Conservation (phyloP, 179 eudicot species). For the Camellia oleifera region DNA sequence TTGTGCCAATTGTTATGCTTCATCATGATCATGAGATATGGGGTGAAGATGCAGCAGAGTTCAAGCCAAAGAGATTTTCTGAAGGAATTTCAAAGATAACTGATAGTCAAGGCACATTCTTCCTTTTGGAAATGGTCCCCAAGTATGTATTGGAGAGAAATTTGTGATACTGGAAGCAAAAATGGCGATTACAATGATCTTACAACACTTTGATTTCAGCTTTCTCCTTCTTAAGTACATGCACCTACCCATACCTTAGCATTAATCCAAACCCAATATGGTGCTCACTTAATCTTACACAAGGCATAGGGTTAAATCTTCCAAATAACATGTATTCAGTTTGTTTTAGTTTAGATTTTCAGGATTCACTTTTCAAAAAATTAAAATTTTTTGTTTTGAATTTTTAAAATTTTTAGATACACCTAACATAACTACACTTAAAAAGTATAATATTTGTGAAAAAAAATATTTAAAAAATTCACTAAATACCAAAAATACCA, state of each 20-base stretch:
- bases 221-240: slow-evolving; percentile 48
- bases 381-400: no score
- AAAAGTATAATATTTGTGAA: no score
- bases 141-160: slow-evolving; percentile 51
- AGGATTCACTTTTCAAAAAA: background rate
- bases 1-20: background rate
- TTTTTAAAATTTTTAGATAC: no score
- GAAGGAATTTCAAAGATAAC: slow-evolving; percentile 30
- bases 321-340: background rate
- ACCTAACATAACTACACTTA: no score
- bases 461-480: no score
- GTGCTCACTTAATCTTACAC: slow-evolving; percentile 42
- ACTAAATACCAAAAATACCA: no score
- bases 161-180: slow-evolving; percentile 47
- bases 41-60: background rate
- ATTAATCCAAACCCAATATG: slow-evolving; percentile 40
- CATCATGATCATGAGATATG: background rate
- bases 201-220: slow-evolving; percentile 42
- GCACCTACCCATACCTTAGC: slow-evolving; percentile 25
- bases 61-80: slow-evolving; percentile 8
- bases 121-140: slow-evolving; percentile 54
- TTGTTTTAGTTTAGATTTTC: background rate
- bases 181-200: slow-evolving; percentile 38
- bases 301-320: slow-evolving; percentile 13
- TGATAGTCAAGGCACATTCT: slow-evolving; percentile 28